Base-by-base conservation (phyloP, 768 basidiomycete species). In the Calocera cornea region DNA sequence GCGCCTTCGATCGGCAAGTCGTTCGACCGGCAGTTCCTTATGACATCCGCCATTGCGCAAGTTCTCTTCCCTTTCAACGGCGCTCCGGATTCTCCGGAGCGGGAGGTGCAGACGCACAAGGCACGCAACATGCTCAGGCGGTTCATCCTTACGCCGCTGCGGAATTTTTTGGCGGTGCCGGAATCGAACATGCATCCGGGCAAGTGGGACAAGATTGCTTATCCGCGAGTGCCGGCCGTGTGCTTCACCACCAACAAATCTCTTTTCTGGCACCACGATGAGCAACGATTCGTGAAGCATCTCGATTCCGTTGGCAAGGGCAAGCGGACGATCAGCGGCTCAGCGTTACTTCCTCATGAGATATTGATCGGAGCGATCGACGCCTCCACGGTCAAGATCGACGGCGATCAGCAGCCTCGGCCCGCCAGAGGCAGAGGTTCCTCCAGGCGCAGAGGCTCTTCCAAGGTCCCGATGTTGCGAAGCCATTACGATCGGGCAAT, bases 261-360 rank as follows among this genome's bases (percentile, higher is more conserved):
- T 1, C 74, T 70, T 8, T 90, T 91, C 77, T 79, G 79, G 73
- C 71, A 74, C 40, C 86, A 86, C 71, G 88, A 91, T 68, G 77
- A 77, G 0, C 77, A 79, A 1, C 78, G 88, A 7, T 89, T 89
- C 76, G 70, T 69, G 17, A 40, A 41, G 65, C 90, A 86, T 73
- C 79, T 90, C 2, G 69, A 76, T 2, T 78, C 79, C 1, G 86
- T 89, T 31, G 83, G 86, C 71, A 74, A 73, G 1, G 87, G 87
- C 1, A 80, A 80, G 72, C 78, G 75, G 71, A 77, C 71, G 29
- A 87, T 90, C 68, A 84, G 83, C 64, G 88, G 88, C 2, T 87
- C 87, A 2, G 84, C 85, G 2, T 81, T 89, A 19, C 74, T 86
- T 68, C 88, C 88, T 0, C 86, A 89, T 70, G 78, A 84, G 72